These are phyloP conservation scores for Pinus albicaulis DNA, from an alignment of 75 land plant species.

Conservation along the genomic window DNA sequence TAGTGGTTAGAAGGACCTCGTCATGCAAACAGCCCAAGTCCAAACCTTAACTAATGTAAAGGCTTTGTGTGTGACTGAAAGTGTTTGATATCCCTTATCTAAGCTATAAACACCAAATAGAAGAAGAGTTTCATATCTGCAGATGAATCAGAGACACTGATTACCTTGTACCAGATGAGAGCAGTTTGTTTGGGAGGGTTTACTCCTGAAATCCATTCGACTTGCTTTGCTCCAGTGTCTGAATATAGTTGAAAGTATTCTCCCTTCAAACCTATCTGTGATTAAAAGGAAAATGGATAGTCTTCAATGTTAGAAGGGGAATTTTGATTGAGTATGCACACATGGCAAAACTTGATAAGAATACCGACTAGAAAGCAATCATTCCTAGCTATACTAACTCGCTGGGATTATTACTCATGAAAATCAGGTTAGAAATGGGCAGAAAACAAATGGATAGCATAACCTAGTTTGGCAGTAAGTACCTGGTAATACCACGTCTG, in stretches of 20 bases:
- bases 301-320: not conserved
- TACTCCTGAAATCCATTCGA: constrained; percentile 5
- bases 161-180: constrained; percentile 10
- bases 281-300: not conserved
- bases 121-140: no score
- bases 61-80: no score
- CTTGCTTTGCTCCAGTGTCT: not conserved
- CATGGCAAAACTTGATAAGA: no score
- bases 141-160: not conserved
- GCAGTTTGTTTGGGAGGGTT: constrained; percentile 4
- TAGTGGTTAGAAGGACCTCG: no score
- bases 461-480: not conserved
- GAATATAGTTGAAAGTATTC: constrained; percentile 2
- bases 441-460: not conserved
- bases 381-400: no score
- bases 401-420: no score
- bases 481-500: constrained; percentile 8
- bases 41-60: no score
- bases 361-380: no score
- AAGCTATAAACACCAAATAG: no score
- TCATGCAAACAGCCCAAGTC: no score
- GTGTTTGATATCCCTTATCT: no score
- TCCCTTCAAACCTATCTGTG: constrained; percentile 7
- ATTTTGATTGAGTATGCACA: not conserved
- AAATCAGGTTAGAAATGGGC: no score